Evolutionary conservation across 1,139 yeast genomes (phyloP).

Genomic region (Yarrowia galli): DNA sequence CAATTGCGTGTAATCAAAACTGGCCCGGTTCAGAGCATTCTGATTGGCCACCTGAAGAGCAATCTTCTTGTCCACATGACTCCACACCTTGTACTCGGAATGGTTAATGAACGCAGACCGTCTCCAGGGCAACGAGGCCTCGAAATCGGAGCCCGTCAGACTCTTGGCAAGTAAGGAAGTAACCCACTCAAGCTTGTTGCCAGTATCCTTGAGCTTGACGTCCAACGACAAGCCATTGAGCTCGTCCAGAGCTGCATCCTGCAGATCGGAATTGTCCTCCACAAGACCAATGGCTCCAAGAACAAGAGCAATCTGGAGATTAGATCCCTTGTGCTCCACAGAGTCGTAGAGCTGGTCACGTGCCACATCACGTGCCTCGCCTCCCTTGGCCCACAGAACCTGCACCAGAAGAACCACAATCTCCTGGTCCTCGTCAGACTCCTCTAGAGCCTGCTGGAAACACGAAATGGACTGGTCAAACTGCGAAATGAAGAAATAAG

Average conservation of each 20-base stretch:
- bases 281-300: constrained; percentile 82
- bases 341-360: constrained; percentile 59
- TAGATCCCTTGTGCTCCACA: constrained; percentile 69
- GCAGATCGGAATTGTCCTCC: constrained; percentile 66
- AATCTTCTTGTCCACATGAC: constrained; percentile 63
- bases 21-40: constrained; percentile 52
- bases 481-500: constrained; percentile 66
- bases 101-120: constrained; percentile 79
- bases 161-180: constrained; percentile 59
- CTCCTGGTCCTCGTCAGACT: constrained; percentile 63
- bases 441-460: constrained; percentile 66
- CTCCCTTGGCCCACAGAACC: constrained; percentile 75
- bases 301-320: constrained; percentile 69
- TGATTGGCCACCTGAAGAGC: constrained; percentile 50
- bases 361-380: constrained; percentile 77
- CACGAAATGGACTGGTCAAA: constrained; percentile 71
- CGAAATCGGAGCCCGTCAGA: constrained; percentile 43
- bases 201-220: constrained; percentile 60
- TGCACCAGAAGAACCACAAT: constrained; percentile 79
- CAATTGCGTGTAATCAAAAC: constrained; percentile 24
- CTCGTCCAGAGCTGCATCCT: constrained; percentile 72
- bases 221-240: constrained; percentile 60
- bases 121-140: constrained; percentile 60
- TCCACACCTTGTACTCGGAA: constrained; percentile 72
- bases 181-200: constrained; percentile 56